Evolutionary conservation across 148 eudicot species (phyloP), one percentile per base, ranked within the genome.

Genomic region (Silene latifolia): DNA sequence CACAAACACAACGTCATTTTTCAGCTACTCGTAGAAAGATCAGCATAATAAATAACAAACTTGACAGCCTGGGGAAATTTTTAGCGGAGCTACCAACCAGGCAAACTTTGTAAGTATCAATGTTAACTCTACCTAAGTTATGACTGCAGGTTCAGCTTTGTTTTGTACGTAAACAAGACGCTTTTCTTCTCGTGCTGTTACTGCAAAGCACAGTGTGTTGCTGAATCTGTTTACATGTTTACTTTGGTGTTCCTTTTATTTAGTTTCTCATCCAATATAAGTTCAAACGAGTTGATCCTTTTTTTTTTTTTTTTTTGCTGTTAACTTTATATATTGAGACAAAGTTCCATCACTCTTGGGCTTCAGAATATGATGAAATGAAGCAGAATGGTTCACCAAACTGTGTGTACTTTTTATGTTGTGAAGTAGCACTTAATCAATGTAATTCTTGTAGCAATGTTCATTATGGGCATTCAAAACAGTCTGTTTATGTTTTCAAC

Each of bases 1-100:
- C 88, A 47, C 83, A 86, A 75, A 78, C 86, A 10, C 86, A 83
- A 67, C 88, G 88, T 19, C 88, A 86, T 74, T 86, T 83, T 72
- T 86, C 88, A 57, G 82, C 77, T 42, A 81, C 79, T 63, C 84
- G 88, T 44, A 73, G 88, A 65, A 86, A 83, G 79, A 73, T 86
- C 68, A 79, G 81, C 57, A 86, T 86, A 64, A 60, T 81, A 66
- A 81, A 76, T 39, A 83, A 84, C 25, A 86, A 82, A 64, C 80
- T 86, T 8, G 88, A 86, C 18, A 83, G 65, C 46, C 73, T 86
- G 61, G 86, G 82, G 75, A 83, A 81, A 58, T 75, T 78, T 60
- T 57, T 81, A 62, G 76, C 78, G 32, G 77, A 76, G 75, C 81
- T 81, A 63, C 82, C 82, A 4, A 76, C 63, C 63, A 67, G 63